These are phyloP conservation scores for Arctium lappa DNA, from an alignment of 129 eudicot species.

Conservation along the genomic window DNA sequence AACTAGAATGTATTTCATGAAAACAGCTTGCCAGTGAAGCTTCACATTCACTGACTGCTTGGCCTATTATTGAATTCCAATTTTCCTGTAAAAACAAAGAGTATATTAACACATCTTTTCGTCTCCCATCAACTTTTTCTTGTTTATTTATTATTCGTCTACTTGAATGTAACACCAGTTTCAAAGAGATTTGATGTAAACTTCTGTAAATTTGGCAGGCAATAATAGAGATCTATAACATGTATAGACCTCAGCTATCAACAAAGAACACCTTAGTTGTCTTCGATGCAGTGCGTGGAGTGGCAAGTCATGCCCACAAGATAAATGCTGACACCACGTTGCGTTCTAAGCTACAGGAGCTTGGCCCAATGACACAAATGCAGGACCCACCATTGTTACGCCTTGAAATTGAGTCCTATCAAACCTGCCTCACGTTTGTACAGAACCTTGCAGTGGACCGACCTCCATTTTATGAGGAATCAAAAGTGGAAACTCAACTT, in stretches of 20 bases:
- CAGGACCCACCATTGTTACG: slow-evolving; percentile 94
- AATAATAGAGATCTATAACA: slow-evolving; percentile 72
- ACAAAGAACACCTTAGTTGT: slow-evolving; percentile 50
- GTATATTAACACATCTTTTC: no score
- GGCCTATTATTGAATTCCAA: no score
- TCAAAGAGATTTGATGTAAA: background rate
- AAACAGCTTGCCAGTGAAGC: no score
- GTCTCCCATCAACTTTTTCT: background rate
- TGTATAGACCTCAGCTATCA: slow-evolving; percentile 66
- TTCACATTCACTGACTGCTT: no score
- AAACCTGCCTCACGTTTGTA: slow-evolving; percentile 67
- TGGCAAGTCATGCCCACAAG: slow-evolving; percentile 80
- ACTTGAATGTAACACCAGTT: background rate
- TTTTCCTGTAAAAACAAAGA: no score
- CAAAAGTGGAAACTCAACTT: slow-evolving; percentile 70
- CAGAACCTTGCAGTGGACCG: slow-evolving; percentile 74
- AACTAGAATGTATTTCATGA: no score
- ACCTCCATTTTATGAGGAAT: slow-evolving; percentile 50
- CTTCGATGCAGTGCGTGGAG: slow-evolving; percentile 71
- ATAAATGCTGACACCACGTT: slow-evolving; percentile 56
- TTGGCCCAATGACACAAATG: slow-evolving; percentile 72
- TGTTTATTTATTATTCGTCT: background rate
- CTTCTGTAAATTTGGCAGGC: slow-evolving; percentile 53
- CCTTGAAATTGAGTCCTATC: slow-evolving; percentile 89
- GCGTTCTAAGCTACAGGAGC: slow-evolving; percentile 72